These are phyloP conservation scores for Scytalidium sp. DNA, from an alignment of 2,329 filamentous ascomycete genomes.

Conservation along the genomic window DNA sequence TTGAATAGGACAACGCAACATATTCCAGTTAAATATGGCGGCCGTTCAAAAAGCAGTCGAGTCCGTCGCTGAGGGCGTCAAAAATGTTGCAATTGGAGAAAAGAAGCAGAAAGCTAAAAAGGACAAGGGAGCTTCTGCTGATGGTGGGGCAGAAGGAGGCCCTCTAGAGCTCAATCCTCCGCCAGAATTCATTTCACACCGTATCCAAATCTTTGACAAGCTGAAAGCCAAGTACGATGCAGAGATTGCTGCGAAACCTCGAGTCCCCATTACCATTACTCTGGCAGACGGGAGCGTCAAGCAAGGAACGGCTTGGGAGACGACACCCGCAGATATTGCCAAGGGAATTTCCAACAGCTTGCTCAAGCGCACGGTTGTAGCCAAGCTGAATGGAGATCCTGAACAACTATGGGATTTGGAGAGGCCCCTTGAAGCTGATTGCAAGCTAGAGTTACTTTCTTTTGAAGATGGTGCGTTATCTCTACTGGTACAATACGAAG, in stretches of 20 bases:
- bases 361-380: slow-evolving; percentile 83
- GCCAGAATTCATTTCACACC: slow-evolving; percentile 77
- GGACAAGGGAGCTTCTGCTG: slow-evolving; percentile 42
- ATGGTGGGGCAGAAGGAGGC: slow-evolving; percentile 31
- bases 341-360: slow-evolving; percentile 81
- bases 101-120: slow-evolving; percentile 40
- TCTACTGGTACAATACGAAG: neutral
- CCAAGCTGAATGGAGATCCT: slow-evolving; percentile 71
- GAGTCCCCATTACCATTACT: slow-evolving; percentile 71
- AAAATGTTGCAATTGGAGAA: slow-evolving; percentile 53
- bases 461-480: slow-evolving; percentile 56
- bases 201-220: slow-evolving; percentile 83
- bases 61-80: slow-evolving; percentile 53
- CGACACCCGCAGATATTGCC: slow-evolving; percentile 76
- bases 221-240: slow-evolving; percentile 82
- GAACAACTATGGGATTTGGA: slow-evolving; percentile 87
- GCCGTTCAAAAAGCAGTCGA: slow-evolving; percentile 45
- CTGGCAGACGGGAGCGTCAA: slow-evolving; percentile 69
- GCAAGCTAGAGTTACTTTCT: slow-evolving; percentile 78
- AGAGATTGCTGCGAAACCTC: slow-evolving; percentile 68
- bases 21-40: slow-evolving; percentile 38
- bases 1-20: neutral
- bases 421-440: slow-evolving; percentile 83
- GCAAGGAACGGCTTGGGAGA: slow-evolving; percentile 84
- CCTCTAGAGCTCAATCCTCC: slow-evolving; percentile 49